Evolutionary conservation across 768 basidiomycete genomes (phyloP).

Genomic region (Ephemerocybe angulata): DNA sequence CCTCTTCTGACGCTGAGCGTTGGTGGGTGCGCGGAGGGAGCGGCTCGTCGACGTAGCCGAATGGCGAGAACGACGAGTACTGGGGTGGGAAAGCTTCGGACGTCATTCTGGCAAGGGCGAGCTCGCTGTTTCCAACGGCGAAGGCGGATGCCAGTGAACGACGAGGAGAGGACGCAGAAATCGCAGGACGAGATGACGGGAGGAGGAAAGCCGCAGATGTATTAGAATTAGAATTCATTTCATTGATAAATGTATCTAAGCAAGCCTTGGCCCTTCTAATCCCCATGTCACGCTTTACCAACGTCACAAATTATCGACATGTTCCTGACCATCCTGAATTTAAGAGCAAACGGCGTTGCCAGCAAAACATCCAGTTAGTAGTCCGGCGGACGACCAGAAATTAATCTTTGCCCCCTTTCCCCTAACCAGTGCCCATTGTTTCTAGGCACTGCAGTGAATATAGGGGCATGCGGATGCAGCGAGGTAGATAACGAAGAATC

Average conservation of each 20-base stretch:
- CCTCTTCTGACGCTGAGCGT: neutral
- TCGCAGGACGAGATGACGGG: neutral
- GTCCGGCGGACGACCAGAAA: conserved; percentile 8
- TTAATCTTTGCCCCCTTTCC: conserved; percentile 79
- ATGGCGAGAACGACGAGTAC: neutral
- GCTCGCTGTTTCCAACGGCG: neutral
- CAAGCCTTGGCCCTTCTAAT: neutral
- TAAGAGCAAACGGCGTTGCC: conserved; percentile 3
- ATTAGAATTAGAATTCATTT: no score
- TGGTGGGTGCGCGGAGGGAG: neutral
- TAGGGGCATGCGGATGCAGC: no score
- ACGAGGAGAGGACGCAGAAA: neutral
- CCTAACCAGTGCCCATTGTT: conserved; percentile 59
- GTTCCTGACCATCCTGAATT: neutral
- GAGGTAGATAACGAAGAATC: conserved; percentile 50
- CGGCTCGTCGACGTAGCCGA: neutral
- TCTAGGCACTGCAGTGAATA: no score
- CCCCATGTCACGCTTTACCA: neutral
- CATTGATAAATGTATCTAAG: neutral
- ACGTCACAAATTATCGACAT: neutral
- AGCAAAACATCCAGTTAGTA: conserved; percentile 10
- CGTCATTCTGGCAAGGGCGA: neutral
- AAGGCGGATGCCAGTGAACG: neutral
- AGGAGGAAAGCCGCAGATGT: neutral
- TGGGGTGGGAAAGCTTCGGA: neutral